Conservation (phyloP, 176 grass and related monocot species). For the Zoysia japonica region DNA sequence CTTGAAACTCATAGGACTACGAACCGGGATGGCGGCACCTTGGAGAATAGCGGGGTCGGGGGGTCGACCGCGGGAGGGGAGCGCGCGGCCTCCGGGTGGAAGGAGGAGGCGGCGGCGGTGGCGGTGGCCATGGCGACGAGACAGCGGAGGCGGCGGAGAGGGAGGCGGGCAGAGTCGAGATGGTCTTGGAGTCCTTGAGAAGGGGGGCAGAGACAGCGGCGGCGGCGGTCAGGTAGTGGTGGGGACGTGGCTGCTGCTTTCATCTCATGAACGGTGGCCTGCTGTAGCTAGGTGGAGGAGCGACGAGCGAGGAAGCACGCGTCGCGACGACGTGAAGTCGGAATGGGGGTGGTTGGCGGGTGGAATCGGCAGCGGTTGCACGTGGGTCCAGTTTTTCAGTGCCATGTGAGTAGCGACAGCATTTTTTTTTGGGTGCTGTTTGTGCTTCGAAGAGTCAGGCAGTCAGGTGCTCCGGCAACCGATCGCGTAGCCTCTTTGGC, state of each 20-base stretch:
- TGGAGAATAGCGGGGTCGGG: slow-evolving; percentile 59
- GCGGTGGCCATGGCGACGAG: slow-evolving; percentile 51
- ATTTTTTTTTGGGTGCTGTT: no score
- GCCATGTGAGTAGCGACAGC: not conserved
- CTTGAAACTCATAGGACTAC: not conserved
- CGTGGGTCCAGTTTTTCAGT: slow-evolving; percentile 12
- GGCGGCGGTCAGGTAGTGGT: slow-evolving; percentile 36
- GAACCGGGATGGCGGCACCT: slow-evolving; percentile 29
- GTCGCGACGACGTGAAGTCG: slow-evolving; percentile 33
- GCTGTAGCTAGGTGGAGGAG: not conserved
- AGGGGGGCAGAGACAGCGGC: not conserved
- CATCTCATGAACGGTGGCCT: slow-evolving; percentile 30
- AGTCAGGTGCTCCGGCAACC: no score
- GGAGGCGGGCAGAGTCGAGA: not conserved
- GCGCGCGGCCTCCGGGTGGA: slow-evolving; percentile 58
- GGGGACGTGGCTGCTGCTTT: slow-evolving; percentile 30
- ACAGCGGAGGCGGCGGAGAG: slow-evolving; percentile 5
- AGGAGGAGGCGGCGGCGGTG: slow-evolving; percentile 34
- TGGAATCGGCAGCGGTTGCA: not conserved
- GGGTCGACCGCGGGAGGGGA: slow-evolving; percentile 53
- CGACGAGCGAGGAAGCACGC: slow-evolving; percentile 18
- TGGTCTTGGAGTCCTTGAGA: no score
- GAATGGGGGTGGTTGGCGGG: not conserved
- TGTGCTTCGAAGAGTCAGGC: no score
- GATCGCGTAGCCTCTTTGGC: no score